Percentiles rank a stretch among this genome's conserved stretches.
Evolutionary conservation across 805 yeast genomes (phyloP).

Genomic region (Maudiozyma pseudohumilis): DNA sequence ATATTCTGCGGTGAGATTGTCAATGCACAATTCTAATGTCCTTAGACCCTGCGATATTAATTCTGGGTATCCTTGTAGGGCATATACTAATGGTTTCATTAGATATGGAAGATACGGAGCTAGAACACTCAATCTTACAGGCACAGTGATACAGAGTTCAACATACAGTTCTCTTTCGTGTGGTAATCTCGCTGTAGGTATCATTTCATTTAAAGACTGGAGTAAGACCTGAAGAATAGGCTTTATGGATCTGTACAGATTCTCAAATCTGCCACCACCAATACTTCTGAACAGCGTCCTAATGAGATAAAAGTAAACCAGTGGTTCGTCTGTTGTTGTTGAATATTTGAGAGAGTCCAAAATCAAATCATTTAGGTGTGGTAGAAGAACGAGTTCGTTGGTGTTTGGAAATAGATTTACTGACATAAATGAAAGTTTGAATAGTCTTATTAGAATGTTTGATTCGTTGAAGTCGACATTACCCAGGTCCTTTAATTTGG

Average conservation of each 20-base stretch:
- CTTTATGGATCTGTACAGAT: constrained; percentile 81
- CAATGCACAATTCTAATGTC: constrained; percentile 91
- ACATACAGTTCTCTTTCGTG: constrained; percentile 92
- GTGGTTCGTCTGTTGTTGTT: constrained; percentile 82
- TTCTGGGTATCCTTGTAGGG: constrained; percentile 83
- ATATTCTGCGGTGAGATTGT: constrained; percentile 89
- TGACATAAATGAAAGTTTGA: constrained; percentile 91
- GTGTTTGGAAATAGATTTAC: constrained; percentile 82
- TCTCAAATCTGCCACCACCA: constrained; percentile 95
- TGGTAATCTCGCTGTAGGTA: constrained; percentile 73
- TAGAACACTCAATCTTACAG: constrained; percentile 84
- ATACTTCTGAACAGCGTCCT: constrained; percentile 86
- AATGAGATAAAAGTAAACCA: constrained; percentile 78
- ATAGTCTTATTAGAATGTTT: constrained; percentile 72
- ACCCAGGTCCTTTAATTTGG: constrained; percentile 69
- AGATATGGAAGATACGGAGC: constrained; percentile 86
- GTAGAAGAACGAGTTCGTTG: constrained; percentile 80
- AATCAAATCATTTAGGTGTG: constrained; percentile 77
- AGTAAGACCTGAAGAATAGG: constrained; percentile 81
- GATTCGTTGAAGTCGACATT: constrained; percentile 68
- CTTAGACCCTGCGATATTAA: constrained; percentile 89
- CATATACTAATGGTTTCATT: constrained; percentile 85
- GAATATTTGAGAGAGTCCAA: constrained; percentile 69
- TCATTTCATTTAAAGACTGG: constrained; percentile 75
- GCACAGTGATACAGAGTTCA: constrained; percentile 89